Percentiles rank a stretch among this genome's conserved stretches.
Evolutionary conservation across 805 yeast species (phyloP).

Genomic region (Candida berthetii): DNA sequence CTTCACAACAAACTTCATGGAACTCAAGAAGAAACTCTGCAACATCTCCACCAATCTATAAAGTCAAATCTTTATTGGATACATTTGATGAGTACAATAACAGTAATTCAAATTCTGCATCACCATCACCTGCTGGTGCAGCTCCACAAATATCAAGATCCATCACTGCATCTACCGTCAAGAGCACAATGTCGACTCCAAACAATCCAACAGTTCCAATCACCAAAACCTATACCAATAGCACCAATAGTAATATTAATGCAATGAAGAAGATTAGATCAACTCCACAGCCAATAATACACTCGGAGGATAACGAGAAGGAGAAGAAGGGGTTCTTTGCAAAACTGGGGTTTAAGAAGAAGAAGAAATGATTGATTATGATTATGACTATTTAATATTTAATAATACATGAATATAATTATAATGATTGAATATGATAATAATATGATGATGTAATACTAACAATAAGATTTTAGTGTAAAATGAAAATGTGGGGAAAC

Average conservation of each 20-base stretch:
- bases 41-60: slow-evolving; percentile 8
- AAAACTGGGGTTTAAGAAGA: slow-evolving; percentile 1
- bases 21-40: slow-evolving; percentile 13
- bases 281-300: neutral
- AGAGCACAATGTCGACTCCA: neutral
- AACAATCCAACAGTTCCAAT: neutral
- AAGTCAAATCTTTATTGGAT: slow-evolving; percentile 17
- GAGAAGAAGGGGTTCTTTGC: slow-evolving; percentile 1
- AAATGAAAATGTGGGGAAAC: too few species aligned
- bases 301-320: neutral
- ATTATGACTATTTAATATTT: too few species aligned
- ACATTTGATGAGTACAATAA: slow-evolving; percentile 2
- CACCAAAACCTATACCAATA: neutral
- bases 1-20: neutral
- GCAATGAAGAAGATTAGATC: neutral
- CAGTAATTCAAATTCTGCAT: slow-evolving; percentile 7
- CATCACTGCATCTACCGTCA: neutral
- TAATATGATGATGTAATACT: too few species aligned
- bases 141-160: neutral
- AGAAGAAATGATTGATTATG: too few species aligned
- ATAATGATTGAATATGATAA: too few species aligned
- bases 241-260: neutral
- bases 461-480: too few species aligned
- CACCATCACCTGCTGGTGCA: slow-evolving; percentile 1
- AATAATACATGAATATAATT: too few species aligned